phyloP scores from a whole-genome alignment of 306 rosid species.

The Mimosa pudica region DNA sequence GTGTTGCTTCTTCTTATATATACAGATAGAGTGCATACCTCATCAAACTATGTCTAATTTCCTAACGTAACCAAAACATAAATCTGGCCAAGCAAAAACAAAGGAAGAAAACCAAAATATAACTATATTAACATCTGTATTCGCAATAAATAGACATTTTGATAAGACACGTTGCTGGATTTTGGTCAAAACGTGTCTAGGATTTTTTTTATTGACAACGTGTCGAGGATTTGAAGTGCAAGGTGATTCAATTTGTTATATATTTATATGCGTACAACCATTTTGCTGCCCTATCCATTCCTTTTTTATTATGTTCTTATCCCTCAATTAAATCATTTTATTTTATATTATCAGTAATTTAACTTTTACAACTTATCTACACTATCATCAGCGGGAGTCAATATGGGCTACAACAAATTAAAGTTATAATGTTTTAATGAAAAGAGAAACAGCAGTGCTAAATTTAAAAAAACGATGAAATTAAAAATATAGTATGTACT shows the following conservation, averaged over 20 bases:
- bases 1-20: not conserved
- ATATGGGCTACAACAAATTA: too few species aligned
- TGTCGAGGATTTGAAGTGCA: slow-evolving; percentile 28
- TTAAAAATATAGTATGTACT: too few species aligned
- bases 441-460: too few species aligned
- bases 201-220: not conserved
- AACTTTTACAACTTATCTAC: too few species aligned
- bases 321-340: too few species aligned
- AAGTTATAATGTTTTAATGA: too few species aligned
- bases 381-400: too few species aligned
- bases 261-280: not conserved
- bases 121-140: not conserved
- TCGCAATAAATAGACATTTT: not conserved
- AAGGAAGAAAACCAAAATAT: slow-evolving; percentile 9
- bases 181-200: slow-evolving; percentile 20
- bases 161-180: not conserved
- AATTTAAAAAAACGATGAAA: too few species aligned
- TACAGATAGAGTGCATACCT: not conserved
- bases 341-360: too few species aligned
- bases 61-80: slow-evolving; percentile 15
- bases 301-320: too few species aligned
- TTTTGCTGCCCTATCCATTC: too few species aligned
- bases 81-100: too few species aligned
- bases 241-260: slow-evolving; percentile 1
- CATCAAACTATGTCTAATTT: not conserved